Percentiles rank a stretch among this genome's conserved stretches.
Conservation (phyloP, 441 rosid genomes). For the Mallotus repandus region DNA sequence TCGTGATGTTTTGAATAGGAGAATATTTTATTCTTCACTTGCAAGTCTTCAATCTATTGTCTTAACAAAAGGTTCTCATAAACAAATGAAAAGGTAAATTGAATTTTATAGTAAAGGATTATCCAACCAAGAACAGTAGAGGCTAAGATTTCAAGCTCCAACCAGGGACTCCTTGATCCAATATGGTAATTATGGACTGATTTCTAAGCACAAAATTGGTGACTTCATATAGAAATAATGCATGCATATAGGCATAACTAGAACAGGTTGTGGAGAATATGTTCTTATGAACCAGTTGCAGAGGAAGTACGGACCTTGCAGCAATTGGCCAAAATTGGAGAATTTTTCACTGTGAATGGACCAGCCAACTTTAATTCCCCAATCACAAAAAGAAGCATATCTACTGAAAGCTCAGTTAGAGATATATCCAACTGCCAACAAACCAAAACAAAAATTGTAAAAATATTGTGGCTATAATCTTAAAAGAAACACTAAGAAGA, state of each 20-base stretch:
- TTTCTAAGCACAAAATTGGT: background rate
- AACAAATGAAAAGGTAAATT: background rate
- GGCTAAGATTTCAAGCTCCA: constrained; percentile 13
- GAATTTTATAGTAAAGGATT: background rate
- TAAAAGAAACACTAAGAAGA: constrained; percentile 13
- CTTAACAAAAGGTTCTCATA: background rate
- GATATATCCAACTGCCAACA: constrained; percentile 69
- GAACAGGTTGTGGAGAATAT: background rate
- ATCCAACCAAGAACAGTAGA: background rate
- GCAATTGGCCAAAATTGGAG: constrained; percentile 66
- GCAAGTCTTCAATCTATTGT: background rate
- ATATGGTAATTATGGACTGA: background rate
- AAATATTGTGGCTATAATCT: constrained; percentile 12
- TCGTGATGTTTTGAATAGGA: background rate
- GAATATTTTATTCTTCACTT: background rate
- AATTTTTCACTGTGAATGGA: constrained; percentile 73
- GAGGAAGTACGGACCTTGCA: constrained; percentile 64
- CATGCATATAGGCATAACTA: background rate
- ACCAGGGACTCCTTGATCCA: background rate
- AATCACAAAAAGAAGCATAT: constrained; percentile 72
- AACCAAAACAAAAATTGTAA: constrained; percentile 26
- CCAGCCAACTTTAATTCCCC: constrained; percentile 89
- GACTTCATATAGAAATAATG: background rate
- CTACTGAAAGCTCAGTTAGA: constrained; percentile 79
- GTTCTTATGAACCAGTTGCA: constrained; percentile 16